Percentiles rank a stretch among this genome's conserved stretches.
These are phyloP conservation scores for Rhynchosporium agropyri DNA, from an alignment of 2,329 filamentous ascomycete genomes.

Conservation along the genomic window DNA sequence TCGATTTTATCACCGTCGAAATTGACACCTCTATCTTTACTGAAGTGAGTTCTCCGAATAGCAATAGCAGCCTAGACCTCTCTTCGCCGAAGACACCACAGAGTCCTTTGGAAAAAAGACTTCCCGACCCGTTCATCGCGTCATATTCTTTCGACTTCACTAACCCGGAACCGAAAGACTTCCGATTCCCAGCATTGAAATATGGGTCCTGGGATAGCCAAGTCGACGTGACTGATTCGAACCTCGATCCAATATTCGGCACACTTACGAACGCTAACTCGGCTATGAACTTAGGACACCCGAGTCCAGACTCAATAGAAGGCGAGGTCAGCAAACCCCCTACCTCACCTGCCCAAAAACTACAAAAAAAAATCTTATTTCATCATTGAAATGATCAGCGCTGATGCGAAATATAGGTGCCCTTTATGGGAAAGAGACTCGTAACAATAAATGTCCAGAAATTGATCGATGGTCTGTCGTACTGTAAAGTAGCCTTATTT, in stretches of 20 bases:
- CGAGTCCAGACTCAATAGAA: slow-evolving; percentile 8
- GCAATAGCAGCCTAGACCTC: slow-evolving; percentile 21
- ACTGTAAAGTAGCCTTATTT: background rate
- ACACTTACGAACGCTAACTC: slow-evolving; percentile 16
- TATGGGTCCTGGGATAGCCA: slow-evolving; percentile 24
- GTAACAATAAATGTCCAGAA: slow-evolving; percentile 40
- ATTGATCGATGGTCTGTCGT: slow-evolving; percentile 40
- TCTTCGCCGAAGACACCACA: slow-evolving; percentile 33
- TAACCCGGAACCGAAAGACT: slow-evolving; percentile 26
- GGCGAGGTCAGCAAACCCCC: background rate
- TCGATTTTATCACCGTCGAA: slow-evolving; percentile 63
- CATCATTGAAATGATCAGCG: background rate
- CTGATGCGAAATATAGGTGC: slow-evolving; percentile 1
- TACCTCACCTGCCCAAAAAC: no score
- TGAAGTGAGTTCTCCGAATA: slow-evolving; percentile 27
- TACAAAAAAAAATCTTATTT: no score
- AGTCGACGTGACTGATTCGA: slow-evolving; percentile 1
- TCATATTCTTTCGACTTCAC: slow-evolving; percentile 22
- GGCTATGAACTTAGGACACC: background rate
- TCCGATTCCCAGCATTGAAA: slow-evolving; percentile 29
- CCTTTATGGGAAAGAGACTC: slow-evolving; percentile 26
- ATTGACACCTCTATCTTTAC: slow-evolving; percentile 45
- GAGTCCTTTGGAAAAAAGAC: slow-evolving; percentile 25
- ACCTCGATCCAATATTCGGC: slow-evolving; percentile 33
- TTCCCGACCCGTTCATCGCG: slow-evolving; percentile 8